Conservation (phyloP, 75 land plant genomes). For the Isoetes taiwanensis region DNA sequence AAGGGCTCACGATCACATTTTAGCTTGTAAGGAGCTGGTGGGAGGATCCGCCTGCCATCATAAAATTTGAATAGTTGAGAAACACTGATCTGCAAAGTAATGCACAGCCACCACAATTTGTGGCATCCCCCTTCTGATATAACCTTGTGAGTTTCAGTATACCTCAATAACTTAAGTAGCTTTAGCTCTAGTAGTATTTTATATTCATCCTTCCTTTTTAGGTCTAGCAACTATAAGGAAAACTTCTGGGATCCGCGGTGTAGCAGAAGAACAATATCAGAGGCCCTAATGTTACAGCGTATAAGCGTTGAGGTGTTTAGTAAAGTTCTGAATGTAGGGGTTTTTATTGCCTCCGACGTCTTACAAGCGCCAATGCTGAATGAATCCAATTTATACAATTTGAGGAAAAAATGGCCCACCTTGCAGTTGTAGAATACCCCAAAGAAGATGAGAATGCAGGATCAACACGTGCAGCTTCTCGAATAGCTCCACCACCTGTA, state of each 20-base stretch:
- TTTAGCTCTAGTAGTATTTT: not conserved
- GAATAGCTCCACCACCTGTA: slow-evolving; percentile 11
- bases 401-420: slow-evolving; percentile 6
- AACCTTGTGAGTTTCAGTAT: not conserved
- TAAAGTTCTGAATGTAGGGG: too few species aligned
- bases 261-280: too few species aligned
- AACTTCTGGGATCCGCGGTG: too few species aligned
- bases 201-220: not conserved
- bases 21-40: slow-evolving; percentile 16
- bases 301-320: too few species aligned
- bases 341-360: too few species aligned
- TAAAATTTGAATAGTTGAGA: not conserved
- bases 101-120: not conserved
- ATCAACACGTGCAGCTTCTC: slow-evolving; percentile 14
- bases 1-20: slow-evolving; percentile 21
- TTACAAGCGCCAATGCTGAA: not conserved
- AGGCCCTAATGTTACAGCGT: too few species aligned
- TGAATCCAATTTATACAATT: not conserved
- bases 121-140: not conserved
- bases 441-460: slow-evolving; percentile 13
- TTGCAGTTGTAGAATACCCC: slow-evolving; percentile 7
- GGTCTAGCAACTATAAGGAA: not conserved
- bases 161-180: not conserved
- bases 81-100: not conserved
- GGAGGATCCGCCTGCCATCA: slow-evolving; percentile 15